phyloP scores from a whole-genome alignment of 2,329 filamentous ascomycete species.

The Neophaeococcomyces aloes region DNA sequence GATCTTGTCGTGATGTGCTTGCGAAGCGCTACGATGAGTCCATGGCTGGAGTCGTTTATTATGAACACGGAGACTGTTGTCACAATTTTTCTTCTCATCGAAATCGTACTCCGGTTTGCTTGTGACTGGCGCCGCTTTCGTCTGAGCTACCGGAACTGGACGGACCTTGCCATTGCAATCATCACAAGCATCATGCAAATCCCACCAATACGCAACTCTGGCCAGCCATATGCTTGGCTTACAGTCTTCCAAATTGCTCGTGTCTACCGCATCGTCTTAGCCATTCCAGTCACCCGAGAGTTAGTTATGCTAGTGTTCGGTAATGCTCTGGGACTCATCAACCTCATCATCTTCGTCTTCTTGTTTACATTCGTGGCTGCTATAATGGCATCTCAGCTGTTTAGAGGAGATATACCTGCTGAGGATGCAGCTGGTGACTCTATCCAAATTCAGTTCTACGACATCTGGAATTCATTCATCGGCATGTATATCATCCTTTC shows the following conservation, averaged over 20 bases:
- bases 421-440: constrained; percentile 51
- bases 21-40: constrained; percentile 66
- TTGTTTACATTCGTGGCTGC: constrained; percentile 87
- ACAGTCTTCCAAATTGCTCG: constrained; percentile 88
- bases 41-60: constrained; percentile 52
- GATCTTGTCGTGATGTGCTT: constrained; percentile 70
- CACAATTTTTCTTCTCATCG: constrained; percentile 66
- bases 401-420: constrained; percentile 70
- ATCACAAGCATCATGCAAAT: constrained; percentile 78
- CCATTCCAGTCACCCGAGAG: constrained; percentile 74
- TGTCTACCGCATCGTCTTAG: constrained; percentile 82
- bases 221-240: constrained; percentile 70
- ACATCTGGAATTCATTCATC: constrained; percentile 90
- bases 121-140: constrained; percentile 76
- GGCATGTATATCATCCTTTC: constrained; percentile 97
- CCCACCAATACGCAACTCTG: constrained; percentile 63
- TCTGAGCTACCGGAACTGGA: constrained; percentile 59
- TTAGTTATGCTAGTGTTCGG: constrained; percentile 79
- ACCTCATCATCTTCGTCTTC: constrained; percentile 93
- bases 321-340: constrained; percentile 83
- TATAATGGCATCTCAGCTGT: constrained; percentile 86
- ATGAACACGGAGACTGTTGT: constrained; percentile 61
- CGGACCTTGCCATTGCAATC: constrained; percentile 70
- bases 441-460: constrained; percentile 67
- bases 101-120: constrained; percentile 69